A percentile compares a stretch with the other conserved stretches of the same genome.
phyloP scores from a whole-genome alignment of 345 rosid genomes.

The Citrus mangshanensis region DNA sequence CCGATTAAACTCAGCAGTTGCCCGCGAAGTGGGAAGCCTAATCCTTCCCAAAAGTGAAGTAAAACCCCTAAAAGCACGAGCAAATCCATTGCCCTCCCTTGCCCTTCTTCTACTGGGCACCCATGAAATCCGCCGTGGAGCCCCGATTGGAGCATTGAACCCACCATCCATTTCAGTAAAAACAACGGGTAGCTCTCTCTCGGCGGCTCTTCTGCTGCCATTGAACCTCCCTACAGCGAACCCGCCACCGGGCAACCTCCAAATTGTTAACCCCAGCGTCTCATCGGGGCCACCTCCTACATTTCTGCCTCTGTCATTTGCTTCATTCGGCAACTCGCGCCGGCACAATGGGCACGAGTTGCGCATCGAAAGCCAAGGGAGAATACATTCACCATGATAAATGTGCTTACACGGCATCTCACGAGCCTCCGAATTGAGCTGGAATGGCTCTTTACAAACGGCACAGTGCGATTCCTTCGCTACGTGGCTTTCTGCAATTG shows the following conservation, averaged over 20 bases:
- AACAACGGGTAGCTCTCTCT: constrained; percentile 50
- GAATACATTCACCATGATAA: constrained; percentile 53
- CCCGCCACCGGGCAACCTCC: constrained; percentile 66
- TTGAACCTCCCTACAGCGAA: constrained; percentile 61
- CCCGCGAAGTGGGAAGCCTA: constrained; percentile 22
- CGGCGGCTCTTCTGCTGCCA: constrained; percentile 42
- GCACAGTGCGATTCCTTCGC: constrained; percentile 46
- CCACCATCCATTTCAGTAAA: constrained; percentile 66
- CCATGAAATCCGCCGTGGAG: constrained; percentile 54
- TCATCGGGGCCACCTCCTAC: constrained; percentile 27
- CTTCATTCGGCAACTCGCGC: constrained; percentile 42
- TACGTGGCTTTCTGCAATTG: constrained; percentile 36
- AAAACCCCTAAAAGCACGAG: constrained; percentile 39
- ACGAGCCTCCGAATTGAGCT: constrained; percentile 44
- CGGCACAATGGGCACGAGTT: constrained; percentile 67
- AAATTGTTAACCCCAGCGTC: constrained; percentile 48
- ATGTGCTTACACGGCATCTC: constrained; percentile 71
- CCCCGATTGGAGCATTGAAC: constrained; percentile 34
- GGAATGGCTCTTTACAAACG: constrained; percentile 54
- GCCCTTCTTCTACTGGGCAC: constrained; percentile 42
- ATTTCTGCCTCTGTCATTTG: constrained; percentile 7
- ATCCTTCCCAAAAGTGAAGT: constrained; percentile 43
- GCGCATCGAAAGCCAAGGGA: constrained; percentile 52
- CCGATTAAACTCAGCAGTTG: constrained; percentile 18
- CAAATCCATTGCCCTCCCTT: constrained; percentile 44